Conservation (phyloP, 2,329 filamentous ascomycete genomes). For the Penicillium freii region DNA sequence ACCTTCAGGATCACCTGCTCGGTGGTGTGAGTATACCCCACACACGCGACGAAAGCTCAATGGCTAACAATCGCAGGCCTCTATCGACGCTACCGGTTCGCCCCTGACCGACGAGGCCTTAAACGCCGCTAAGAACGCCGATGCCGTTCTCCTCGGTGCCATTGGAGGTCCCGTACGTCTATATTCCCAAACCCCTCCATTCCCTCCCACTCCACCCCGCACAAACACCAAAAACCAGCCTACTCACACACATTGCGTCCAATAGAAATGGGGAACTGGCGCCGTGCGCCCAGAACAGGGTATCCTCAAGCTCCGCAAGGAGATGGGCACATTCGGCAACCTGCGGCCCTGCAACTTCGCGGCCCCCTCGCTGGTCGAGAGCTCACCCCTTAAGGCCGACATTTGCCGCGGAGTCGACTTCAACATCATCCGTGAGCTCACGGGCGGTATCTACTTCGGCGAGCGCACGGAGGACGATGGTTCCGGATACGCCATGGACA, state of each 20-base stretch:
- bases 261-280: slow-evolving; percentile 83
- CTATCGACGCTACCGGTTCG: slow-evolving; percentile 76
- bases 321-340: slow-evolving; percentile 92
- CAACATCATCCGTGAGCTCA: slow-evolving; percentile 87
- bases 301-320: slow-evolving; percentile 84
- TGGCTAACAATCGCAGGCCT: slow-evolving; percentile 58
- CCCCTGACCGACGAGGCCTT: slow-evolving; percentile 83
- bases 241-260: background rate
- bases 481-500: slow-evolving; percentile 76
- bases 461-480: slow-evolving; percentile 74
- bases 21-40: slow-evolving; percentile 71
- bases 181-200: background rate
- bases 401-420: slow-evolving; percentile 87
- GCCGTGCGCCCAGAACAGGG: slow-evolving; percentile 88
- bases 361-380: slow-evolving; percentile 76
- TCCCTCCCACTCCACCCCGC: background rate
- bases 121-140: slow-evolving; percentile 74
- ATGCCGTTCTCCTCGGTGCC: slow-evolving; percentile 87
- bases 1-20: slow-evolving; percentile 84
- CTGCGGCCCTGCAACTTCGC: slow-evolving; percentile 95
- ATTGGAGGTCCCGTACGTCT: slow-evolving; percentile 78
- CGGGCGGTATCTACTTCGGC: slow-evolving; percentile 93
- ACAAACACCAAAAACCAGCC: slow-evolving; percentile 1
- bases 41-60: background rate
- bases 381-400: slow-evolving; percentile 80